Conservation (phyloP, 2,329 filamentous ascomycete genomes). For the Fusarium keratoplasticum region DNA sequence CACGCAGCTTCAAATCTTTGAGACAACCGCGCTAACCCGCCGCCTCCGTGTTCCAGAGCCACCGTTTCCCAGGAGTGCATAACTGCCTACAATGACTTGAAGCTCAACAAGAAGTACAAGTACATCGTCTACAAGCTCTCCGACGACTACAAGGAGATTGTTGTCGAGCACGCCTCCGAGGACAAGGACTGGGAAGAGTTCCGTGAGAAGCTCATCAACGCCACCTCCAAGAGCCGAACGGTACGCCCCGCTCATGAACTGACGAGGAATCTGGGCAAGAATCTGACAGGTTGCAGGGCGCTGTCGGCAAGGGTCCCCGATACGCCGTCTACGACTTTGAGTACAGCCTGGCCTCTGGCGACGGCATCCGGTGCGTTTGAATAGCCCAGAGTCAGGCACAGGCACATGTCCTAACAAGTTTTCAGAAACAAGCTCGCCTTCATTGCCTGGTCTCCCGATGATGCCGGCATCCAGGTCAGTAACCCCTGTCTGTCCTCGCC, state of each 20-base stretch:
- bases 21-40: constrained; percentile 42
- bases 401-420: constrained; percentile 30
- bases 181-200: constrained; percentile 77
- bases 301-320: constrained; percentile 75
- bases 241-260: constrained; percentile 54
- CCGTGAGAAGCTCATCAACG: constrained; percentile 80
- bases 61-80: constrained; percentile 79
- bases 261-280: background rate
- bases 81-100: constrained; percentile 80
- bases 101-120: constrained; percentile 84
- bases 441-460: constrained; percentile 84
- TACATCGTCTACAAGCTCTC: constrained; percentile 91
- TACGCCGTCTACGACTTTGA: constrained; percentile 90
- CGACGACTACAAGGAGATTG: constrained; percentile 84
- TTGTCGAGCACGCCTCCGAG: constrained; percentile 78
- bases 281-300: constrained; percentile 57
- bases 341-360: constrained; percentile 77
- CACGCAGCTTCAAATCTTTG: constrained; percentile 20
- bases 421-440: constrained; percentile 81
- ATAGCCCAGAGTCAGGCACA: constrained; percentile 2
- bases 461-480: constrained; percentile 81
- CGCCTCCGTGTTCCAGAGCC: constrained; percentile 64
- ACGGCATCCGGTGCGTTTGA: constrained; percentile 72
- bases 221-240: constrained; percentile 77
- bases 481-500: constrained; percentile 50